Percentiles rank a stretch among this genome's conserved stretches.
phyloP scores from a whole-genome alignment of 1,284 basidiomycete species.

The Trichosporon asahii region DNA sequence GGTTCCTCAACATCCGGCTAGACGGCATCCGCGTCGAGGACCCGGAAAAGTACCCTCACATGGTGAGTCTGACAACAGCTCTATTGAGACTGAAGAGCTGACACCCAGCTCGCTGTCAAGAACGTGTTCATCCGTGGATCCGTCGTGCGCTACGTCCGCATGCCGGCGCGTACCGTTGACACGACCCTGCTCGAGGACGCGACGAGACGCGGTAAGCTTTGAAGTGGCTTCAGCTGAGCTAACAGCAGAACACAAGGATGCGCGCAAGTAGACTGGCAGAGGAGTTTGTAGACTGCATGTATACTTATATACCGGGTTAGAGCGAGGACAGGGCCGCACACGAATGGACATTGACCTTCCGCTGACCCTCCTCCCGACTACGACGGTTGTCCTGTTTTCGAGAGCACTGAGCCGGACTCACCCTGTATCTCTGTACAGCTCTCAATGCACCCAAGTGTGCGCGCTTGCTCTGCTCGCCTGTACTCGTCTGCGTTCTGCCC shows the following conservation, averaged over 20 bases:
- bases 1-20: slow-evolving; percentile 94
- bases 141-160: slow-evolving; percentile 94
- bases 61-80: slow-evolving; percentile 67
- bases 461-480: too few species aligned
- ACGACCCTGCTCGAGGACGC: slow-evolving; percentile 96
- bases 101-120: slow-evolving; percentile 86
- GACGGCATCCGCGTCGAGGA: slow-evolving; percentile 92
- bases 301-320: not conserved
- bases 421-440: too few species aligned
- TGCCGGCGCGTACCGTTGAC: slow-evolving; percentile 89
- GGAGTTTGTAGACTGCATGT: slow-evolving; percentile 11
- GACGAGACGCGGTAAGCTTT: slow-evolving; percentile 76
- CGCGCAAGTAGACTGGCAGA: slow-evolving; percentile 3
- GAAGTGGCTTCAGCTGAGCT: not conserved
- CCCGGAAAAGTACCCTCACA: slow-evolving; percentile 91
- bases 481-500: too few species aligned
- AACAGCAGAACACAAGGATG: slow-evolving; percentile 6
- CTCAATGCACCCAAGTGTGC: too few species aligned
- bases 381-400: too few species aligned
- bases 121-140: slow-evolving; percentile 99
- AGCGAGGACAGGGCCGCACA: too few species aligned
- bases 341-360: too few species aligned
- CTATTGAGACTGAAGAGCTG: not conserved
- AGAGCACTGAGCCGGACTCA: too few species aligned
- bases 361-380: too few species aligned